phyloP scores from a whole-genome alignment of 805 yeast species.

The Candida arabinofermentans region DNA sequence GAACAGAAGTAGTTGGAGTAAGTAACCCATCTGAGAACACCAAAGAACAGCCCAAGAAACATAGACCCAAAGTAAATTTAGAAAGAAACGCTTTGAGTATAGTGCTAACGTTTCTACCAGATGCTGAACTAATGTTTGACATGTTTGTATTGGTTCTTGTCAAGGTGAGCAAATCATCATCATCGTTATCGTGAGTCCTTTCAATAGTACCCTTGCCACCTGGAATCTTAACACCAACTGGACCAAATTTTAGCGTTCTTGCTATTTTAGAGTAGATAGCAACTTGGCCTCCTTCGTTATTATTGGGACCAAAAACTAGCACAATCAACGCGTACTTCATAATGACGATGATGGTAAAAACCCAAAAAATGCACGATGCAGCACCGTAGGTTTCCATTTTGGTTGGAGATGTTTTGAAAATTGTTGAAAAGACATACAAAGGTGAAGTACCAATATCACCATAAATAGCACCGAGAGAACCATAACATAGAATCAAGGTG shows the following conservation, averaged over 20 bases:
- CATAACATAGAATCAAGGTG: slow-evolving; percentile 9
- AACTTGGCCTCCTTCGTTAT: slow-evolving; percentile 61
- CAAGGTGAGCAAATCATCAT: slow-evolving; percentile 30
- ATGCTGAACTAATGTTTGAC: slow-evolving; percentile 16
- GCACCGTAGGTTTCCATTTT: slow-evolving; percentile 45
- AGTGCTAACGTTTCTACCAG: slow-evolving; percentile 13
- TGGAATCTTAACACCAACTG: slow-evolving; percentile 40
- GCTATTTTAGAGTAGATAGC: slow-evolving; percentile 61
- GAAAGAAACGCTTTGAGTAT: slow-evolving; percentile 30
- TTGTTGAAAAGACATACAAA: slow-evolving; percentile 43
- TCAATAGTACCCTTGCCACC: slow-evolving; percentile 22
- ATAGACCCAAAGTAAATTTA: slow-evolving; percentile 31
- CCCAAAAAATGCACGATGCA: slow-evolving; percentile 49
- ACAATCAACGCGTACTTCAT: slow-evolving; percentile 49
- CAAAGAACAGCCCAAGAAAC: slow-evolving; percentile 54
- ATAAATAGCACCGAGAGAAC: slow-evolving; percentile 55
- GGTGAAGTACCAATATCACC: slow-evolving; percentile 66
- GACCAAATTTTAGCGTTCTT: slow-evolving; percentile 43
- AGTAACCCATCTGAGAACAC: slow-evolving; percentile 57
- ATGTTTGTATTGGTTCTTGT: slow-evolving; percentile 39
- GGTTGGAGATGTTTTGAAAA: slow-evolving; percentile 32
- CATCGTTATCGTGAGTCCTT: slow-evolving; percentile 13
- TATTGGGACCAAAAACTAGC: slow-evolving; percentile 47
- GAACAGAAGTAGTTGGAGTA: slow-evolving; percentile 61
- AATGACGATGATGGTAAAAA: slow-evolving; percentile 49